Percentiles rank a stretch among this genome's conserved stretches.
These are phyloP conservation scores for Yamadazyma spencermartinsiae DNA, from an alignment of 1,139 yeast species.

Conservation along the genomic window DNA sequence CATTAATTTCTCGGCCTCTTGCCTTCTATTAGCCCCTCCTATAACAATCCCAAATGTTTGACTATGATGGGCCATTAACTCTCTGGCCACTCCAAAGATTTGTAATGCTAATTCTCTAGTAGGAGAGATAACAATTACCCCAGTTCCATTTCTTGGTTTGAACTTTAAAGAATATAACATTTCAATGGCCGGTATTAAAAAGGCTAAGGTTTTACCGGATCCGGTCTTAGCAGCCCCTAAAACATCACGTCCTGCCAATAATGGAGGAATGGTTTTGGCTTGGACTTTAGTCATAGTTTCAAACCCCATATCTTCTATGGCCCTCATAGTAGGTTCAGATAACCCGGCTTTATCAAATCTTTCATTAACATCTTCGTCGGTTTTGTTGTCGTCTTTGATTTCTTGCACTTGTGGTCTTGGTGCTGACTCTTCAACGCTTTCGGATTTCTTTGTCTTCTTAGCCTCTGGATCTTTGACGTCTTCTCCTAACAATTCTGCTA, in stretches of 20 bases:
- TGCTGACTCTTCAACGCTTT: conserved; percentile 18
- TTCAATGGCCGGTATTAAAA: conserved; percentile 90
- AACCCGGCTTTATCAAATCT: conserved; percentile 56
- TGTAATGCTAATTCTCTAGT: conserved; percentile 89
- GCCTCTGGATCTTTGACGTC: conserved; percentile 43
- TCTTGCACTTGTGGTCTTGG: conserved; percentile 29
- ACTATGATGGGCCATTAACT: conserved; percentile 84
- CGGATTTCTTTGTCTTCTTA: conserved; percentile 22
- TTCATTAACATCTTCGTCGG: conserved; percentile 29
- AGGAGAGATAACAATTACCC: conserved; percentile 89
- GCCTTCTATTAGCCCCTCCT: conserved; percentile 98
- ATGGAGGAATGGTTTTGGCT: conserved; percentile 91
- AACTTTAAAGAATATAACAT: conserved; percentile 74
- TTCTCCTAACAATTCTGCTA: conserved; percentile 52
- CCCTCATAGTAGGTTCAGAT: conserved; percentile 77
- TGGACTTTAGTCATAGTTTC: conserved; percentile 89
- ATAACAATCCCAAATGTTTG: conserved; percentile 96
- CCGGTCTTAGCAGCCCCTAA: conserved; percentile 99
- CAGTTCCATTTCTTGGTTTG: conserved; percentile 68
- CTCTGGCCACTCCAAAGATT: conserved; percentile 95
- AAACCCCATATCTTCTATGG: conserved; percentile 86
- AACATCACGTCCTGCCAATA: conserved; percentile 92
- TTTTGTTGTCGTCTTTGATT: conserved; percentile 32
- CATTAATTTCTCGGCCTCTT: conserved; percentile 89
- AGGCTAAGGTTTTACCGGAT: conserved; percentile 98